Evolutionary conservation across 176 grass and related monocot genomes (phyloP), one percentile per base, ranked within the genome.

Genomic region (Oryza rufipogon): DNA sequence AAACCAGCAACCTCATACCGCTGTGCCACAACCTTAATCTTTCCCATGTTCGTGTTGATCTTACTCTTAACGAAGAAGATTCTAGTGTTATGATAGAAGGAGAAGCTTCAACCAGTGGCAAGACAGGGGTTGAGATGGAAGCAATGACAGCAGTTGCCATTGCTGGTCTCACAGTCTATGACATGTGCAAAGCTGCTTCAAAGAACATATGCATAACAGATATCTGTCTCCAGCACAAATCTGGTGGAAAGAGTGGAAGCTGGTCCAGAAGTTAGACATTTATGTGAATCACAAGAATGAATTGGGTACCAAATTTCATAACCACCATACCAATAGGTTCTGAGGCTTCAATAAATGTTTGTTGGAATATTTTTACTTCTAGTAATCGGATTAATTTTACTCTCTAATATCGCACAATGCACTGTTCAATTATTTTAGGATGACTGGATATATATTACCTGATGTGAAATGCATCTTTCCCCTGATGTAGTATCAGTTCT

Each of bases 71-170:
- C 69, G 88, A 94, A 80, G 91, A 89, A 38, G 93, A 99, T 77
- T 85, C 89, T 46, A 96, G 96, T 66, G 86, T 99, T 5, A 11
- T 96, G 70, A 96, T 99, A 75, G 88, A 99, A 84, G 93, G 91
- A 42, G 96, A 96, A 85, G 89, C 90, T 36, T 71, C 87, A 61
- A 92, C 85, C 23, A 90, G 38, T 0, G 93, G 83, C 33, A 95
- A 94, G 84, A 96, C 96, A 0, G 96, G 93, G 48, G 88, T 94
- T 77, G 93, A 99, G 84, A 99, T 99, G 96, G 93, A 99, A 88
- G 96, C 96, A 69, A 87, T 99, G 89, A 86, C 89, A 67, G 96
- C 96, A 36, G 96, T 94, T 63, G 16, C 93, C 30, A 86, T 99
- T 73, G 93, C 96, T 8, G 86, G 96, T 38, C 93, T 96, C 25